Percentiles rank a stretch among this genome's conserved stretches.
Conservation (phyloP, 2,329 filamentous ascomycete species). For the Claviceps humidiphila region DNA sequence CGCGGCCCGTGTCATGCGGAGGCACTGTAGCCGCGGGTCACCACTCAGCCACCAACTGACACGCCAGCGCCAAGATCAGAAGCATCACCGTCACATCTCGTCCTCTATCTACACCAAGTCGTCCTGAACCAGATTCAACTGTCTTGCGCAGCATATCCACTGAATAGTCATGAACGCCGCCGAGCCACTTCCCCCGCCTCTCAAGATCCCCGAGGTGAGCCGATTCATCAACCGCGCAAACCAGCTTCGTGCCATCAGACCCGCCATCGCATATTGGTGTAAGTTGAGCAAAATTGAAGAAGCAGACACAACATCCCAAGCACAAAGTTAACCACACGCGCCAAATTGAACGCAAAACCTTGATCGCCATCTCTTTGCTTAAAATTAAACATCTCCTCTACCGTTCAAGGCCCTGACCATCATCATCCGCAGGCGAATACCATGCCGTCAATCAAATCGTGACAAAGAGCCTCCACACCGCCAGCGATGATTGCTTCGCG, state of each 20-base stretch:
- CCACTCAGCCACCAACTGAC: too few species aligned
- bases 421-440: conserved; percentile 53
- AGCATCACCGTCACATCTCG: too few species aligned
- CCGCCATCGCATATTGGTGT: conserved; percentile 94
- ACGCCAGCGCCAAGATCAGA: too few species aligned
- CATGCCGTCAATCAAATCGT: conserved; percentile 91
- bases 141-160: background rate
- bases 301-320: background rate
- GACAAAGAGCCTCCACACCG: conserved; percentile 61
- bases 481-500: conserved; percentile 61
- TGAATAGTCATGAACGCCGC: conserved; percentile 44
- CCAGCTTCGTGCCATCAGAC: conserved; percentile 74
- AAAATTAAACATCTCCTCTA: background rate
- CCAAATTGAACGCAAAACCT: background rate
- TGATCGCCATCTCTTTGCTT: background rate
- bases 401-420: background rate
- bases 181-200: conserved; percentile 26
- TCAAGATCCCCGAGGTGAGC: conserved; percentile 70
- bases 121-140: background rate
- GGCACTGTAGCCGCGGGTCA: too few species aligned
- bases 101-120: background rate
- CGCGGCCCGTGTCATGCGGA: too few species aligned
- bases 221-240: conserved; percentile 73
- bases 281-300: conserved; percentile 23
- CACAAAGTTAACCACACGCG: background rate